Evolutionary conservation across 805 yeast species (phyloP).

Genomic region (Starmerella khaoyaiensis): DNA sequence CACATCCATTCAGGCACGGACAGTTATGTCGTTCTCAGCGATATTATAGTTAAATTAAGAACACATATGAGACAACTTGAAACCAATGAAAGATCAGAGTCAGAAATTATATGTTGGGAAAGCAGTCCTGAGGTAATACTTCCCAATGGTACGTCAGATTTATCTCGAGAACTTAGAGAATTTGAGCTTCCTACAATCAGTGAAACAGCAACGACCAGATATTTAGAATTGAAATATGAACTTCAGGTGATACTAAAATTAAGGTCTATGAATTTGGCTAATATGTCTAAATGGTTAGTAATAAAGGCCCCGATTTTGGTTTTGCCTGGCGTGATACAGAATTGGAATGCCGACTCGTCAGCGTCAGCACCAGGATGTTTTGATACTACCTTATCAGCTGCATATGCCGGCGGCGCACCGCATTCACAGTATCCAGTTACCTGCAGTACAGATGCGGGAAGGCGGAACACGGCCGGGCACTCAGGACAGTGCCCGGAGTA

Average conservation of each 20-base stretch:
- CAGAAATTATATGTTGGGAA: neutral
- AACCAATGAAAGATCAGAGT: neutral
- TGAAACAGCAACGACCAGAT: constrained; percentile 3
- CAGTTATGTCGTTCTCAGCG: constrained; percentile 3
- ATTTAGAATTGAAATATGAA: constrained; percentile 1
- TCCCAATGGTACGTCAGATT: neutral
- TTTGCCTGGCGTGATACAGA: constrained; percentile 5
- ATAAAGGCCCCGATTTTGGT: constrained; percentile 3
- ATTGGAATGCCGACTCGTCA: neutral
- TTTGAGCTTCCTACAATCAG: constrained; percentile 9
- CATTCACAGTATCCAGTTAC: neutral
- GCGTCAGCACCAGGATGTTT: too few species aligned
- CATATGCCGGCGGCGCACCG: too few species aligned
- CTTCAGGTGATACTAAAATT: constrained; percentile 6
- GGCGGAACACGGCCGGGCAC: neutral
- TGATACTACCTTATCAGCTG: neutral
- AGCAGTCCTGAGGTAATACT: neutral
- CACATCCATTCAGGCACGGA: neutral
- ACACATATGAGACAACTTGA: neutral
- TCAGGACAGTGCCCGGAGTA: neutral
- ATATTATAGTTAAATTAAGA: constrained; percentile 2
- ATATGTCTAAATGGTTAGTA: constrained; percentile 10
- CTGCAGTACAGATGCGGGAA: neutral
- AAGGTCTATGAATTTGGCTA: constrained; percentile 3
- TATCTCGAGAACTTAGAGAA: constrained; percentile 6